Base-by-base conservation (phyloP, 2,329 filamentous ascomycete genomes). In the Fusarium citri region DNA sequence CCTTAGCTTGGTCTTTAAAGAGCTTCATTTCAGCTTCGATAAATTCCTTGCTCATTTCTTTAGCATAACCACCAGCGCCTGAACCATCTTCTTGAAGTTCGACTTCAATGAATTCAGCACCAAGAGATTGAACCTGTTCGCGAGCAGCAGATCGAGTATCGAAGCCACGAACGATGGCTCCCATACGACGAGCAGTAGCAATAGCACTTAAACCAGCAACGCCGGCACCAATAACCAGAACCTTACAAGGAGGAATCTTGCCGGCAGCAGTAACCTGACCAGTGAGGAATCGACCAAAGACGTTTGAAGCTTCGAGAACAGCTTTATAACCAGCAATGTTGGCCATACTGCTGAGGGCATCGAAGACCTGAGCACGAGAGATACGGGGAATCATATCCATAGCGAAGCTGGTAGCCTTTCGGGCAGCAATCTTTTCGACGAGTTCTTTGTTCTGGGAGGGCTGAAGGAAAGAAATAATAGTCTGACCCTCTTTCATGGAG, bases 251-350 rank as follows among this genome's bases (percentile, higher is more conserved):
- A 1, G 94, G 94, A 34, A 97, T 96, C 85, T 96, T 90, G 48
- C 94, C 94, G 56, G 94, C 94, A 54, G 94, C 94, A 7, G 94
- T 97, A 18, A 94, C 92, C 78, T 97, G 94, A 28, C 94, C 94
- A 15, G 94, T 97, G 72, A 97, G 81, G 76, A 97, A 97, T 47
- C 94, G 89, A 55, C 94, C 94, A 79, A 97, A 97, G 68, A 92
- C 89, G 79, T 97, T 97, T 16, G 93, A 94, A 2, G 94, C 94
- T 79, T 97, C 94, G 45, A 97, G 83, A 2, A 97, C 93, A 42
- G 94, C 94, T 80, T 97, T 97, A 82, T 97, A 97, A 1, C 94
- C 94, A 23, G 94, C 93, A 81, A 97, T 97, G 74, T 97, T 97
- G 64, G 94, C 94, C 94, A 97, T 97, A 12, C 92, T 96, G 78